Percentiles rank a stretch among this genome's conserved stretches.
phyloP scores from a whole-genome alignment of 2,329 filamentous ascomycete species.

The Leptographium radiaticola region DNA sequence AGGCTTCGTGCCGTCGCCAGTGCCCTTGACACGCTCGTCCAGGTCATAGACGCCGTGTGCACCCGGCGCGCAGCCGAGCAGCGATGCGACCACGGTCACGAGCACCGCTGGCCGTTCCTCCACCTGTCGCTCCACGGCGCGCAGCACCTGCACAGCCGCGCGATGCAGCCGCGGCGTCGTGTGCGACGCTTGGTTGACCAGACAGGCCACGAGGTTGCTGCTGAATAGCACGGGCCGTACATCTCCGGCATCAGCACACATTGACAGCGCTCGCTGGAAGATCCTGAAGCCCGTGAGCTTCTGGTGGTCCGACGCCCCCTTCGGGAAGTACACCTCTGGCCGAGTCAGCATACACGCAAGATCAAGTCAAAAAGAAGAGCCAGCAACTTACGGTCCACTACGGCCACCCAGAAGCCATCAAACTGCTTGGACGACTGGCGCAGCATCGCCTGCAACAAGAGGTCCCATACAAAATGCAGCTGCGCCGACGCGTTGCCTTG shows the following conservation, averaged over 20 bases:
- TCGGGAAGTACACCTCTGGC: constrained; percentile 72
- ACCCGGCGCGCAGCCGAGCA: constrained; percentile 39
- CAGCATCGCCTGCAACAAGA: constrained; percentile 44
- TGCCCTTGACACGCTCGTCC: constrained; percentile 62
- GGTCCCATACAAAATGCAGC: constrained; percentile 77
- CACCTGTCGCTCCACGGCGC: constrained; percentile 52
- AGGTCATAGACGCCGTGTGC: constrained; percentile 64
- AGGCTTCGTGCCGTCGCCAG: constrained; percentile 48
- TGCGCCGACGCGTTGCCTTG: constrained; percentile 68
- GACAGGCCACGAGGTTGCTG: constrained; percentile 65
- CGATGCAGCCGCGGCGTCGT: constrained; percentile 69
- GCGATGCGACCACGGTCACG: constrained; percentile 44
- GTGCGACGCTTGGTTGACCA: constrained; percentile 72
- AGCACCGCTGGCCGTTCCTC: constrained; percentile 48
- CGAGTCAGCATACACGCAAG: constrained; percentile 9
- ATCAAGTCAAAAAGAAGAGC: constrained; percentile 7
- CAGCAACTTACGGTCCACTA: constrained; percentile 65
- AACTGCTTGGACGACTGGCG: constrained; percentile 2
- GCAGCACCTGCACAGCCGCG: constrained; percentile 64
- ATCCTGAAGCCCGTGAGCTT: constrained; percentile 89
- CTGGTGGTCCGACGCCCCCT: constrained; percentile 69
- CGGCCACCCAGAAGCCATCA: constrained; percentile 19
- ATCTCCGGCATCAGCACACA: constrained; percentile 31
- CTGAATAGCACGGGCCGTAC: constrained; percentile 57
- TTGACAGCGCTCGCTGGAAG: constrained; percentile 60